Evolutionary conservation across 306 rosid genomes (phyloP), one percentile per base, ranked within the genome.

Genomic region (Calophaca sinica): DNA sequence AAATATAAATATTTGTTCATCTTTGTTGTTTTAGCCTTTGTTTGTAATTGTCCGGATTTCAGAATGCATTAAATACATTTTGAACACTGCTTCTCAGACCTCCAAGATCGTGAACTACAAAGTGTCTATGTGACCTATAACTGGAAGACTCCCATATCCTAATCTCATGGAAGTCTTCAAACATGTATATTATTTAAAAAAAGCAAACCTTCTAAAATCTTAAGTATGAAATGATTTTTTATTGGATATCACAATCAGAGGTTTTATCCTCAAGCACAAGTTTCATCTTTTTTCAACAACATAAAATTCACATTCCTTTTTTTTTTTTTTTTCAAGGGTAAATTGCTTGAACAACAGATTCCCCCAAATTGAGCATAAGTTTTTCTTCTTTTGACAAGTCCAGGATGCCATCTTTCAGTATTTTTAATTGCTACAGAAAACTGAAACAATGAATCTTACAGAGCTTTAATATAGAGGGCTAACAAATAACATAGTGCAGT

Each of bases 141-240:
- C 39, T 32, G 14, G 51, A 62, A 73, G 48, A 26, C 45, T 79
- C 42, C 5, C 14, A 20, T 20, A 20, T 39, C 35, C 60, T 71
- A 13, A 72, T 62, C 59, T 46, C n/a, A 45, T 8, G 57, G 26
- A 20, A 20, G 26, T 5, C 15, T 69, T 36, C n/a, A 38, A 48
- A 15, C 39, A 58, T 35, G 49, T 9, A 29, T 29, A 39, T 8
- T 38, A 60, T 5, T 31, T 15, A 15, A 15, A 51, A 42, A 14
- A 80, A 45, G 55, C 31, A 70, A 10, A 53, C 14, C 52, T 62
- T 38, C 58, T 28, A 55, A 71, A 61, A 69, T 38, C 59, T 28
- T 36, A 76, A 66, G 33, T 5, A 35, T 15, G 15, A 38, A 79
- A 76, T 61, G n/a, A 31, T 28, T 57, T 62, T 31, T 62, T 49